These are phyloP conservation scores for Wickerhamomyces alni DNA, from an alignment of 805 yeast species.

Conservation along the genomic window DNA sequence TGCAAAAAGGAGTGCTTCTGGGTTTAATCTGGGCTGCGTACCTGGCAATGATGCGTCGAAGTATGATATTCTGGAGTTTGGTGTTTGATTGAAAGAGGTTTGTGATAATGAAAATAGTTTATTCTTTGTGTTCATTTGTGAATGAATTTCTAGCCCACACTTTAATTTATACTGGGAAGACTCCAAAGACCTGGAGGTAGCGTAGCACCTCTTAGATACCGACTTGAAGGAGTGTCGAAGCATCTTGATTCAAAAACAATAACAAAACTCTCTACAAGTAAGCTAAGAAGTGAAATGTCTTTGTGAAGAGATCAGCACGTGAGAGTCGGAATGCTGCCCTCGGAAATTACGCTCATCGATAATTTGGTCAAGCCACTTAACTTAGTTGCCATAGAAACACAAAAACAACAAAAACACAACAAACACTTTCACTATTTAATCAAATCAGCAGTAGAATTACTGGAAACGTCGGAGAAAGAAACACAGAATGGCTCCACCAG, in stretches of 20 bases:
- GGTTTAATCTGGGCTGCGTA: conserved; percentile 77
- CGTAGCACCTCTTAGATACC: background rate
- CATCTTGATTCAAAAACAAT: too few relatives aligned
- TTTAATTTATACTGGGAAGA: conserved; percentile 35
- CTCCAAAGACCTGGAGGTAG: conserved; percentile 4
- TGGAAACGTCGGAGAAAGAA: background rate
- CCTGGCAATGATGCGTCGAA: conserved; percentile 91
- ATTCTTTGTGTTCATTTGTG: conserved; percentile 68
- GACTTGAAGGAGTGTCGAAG: background rate
- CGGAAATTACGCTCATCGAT: too few relatives aligned
- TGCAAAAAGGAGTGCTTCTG: conserved; percentile 66
- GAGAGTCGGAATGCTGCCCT: too few relatives aligned
- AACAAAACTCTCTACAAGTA: too few relatives aligned
- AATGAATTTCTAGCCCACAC: conserved; percentile 91
- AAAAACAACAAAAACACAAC: background rate
- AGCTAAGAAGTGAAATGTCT: too few relatives aligned
- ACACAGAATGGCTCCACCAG: conserved; percentile 13
- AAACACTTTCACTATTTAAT: too few relatives aligned
- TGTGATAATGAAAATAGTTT: conserved; percentile 73
- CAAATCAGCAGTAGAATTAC: too few relatives aligned
- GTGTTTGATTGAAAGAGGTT: conserved; percentile 41
- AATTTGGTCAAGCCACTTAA: too few relatives aligned
- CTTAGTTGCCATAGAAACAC: background rate
- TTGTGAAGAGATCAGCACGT: too few relatives aligned
- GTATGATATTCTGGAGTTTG: conserved; percentile 67